Evolutionary conservation across 2,329 filamentous ascomycete species (phyloP).

Genomic region (Grosmannia huntii): DNA sequence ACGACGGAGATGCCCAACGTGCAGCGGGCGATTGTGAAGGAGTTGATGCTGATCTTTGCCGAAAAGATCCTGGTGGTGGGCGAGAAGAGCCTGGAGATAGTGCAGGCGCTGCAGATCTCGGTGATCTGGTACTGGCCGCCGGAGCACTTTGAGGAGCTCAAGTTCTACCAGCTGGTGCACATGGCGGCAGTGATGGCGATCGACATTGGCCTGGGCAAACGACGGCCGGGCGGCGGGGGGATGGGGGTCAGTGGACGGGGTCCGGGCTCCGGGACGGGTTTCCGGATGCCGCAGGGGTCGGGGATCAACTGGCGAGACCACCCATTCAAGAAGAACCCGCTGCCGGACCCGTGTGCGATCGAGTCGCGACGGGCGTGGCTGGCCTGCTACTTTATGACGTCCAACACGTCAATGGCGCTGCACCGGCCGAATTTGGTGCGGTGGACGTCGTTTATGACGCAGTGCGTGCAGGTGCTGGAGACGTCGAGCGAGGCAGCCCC

Average conservation of each 20-base stretch:
- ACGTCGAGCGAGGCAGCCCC: conserved; percentile 40
- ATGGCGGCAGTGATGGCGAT: conserved; percentile 71
- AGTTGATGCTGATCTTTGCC: conserved; percentile 61
- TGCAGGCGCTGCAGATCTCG: conserved; percentile 63
- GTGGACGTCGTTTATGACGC: conserved; percentile 47
- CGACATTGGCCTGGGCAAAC: conserved; percentile 58
- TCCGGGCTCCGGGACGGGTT: background rate
- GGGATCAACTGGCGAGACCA: conserved; percentile 26
- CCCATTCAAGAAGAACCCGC: conserved; percentile 26
- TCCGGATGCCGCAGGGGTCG: background rate
- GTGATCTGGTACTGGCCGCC: conserved; percentile 82
- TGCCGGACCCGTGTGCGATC: conserved; percentile 38
- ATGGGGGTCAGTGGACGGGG: background rate
- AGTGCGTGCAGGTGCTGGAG: conserved; percentile 43
- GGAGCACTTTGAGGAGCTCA: conserved; percentile 71
- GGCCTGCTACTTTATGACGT: conserved; percentile 44
- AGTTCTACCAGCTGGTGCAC: conserved; percentile 80
- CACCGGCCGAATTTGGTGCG: conserved; percentile 47
- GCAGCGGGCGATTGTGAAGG: conserved; percentile 51
- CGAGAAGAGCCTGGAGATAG: conserved; percentile 70
- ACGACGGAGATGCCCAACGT: conserved; percentile 41
- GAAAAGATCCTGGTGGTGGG: conserved; percentile 63
- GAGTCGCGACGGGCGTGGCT: conserved; percentile 47
- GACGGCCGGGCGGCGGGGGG: conserved; percentile 16
- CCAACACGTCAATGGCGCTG: conserved; percentile 48